A percentile compares a stretch with the other conserved stretches of the same genome.
These are phyloP conservation scores for Claviceps digitariae DNA, from an alignment of 2,329 filamentous ascomycete species.

Conservation along the genomic window DNA sequence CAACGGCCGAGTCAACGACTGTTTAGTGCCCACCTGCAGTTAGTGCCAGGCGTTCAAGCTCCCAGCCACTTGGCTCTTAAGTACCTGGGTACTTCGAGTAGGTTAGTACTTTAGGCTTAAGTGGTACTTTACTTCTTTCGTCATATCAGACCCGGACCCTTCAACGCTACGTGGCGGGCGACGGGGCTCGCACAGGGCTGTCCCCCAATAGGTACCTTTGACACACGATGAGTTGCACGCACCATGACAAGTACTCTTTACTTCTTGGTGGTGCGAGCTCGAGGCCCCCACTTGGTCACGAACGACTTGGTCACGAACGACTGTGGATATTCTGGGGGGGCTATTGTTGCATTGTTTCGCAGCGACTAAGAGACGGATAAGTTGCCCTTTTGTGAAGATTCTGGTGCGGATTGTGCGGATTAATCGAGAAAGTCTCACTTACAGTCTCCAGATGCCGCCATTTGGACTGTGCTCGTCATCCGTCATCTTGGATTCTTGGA, in stretches of 20 bases:
- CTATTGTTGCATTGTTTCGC: not conserved
- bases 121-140: too few relatives aligned
- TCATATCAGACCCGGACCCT: not conserved
- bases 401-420: not conserved
- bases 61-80: not conserved
- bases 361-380: not conserved
- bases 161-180: not conserved
- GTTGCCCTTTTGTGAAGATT: too few relatives aligned
- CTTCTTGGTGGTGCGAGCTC: not conserved
- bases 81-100: not conserved
- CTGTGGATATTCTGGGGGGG: not conserved
- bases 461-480: not conserved
- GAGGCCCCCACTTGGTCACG: not conserved
- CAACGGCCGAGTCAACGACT: not conserved
- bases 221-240: too few relatives aligned
- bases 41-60: conserved; percentile 6
- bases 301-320: not conserved
- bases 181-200: not conserved
- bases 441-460: not conserved
- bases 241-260: not conserved
- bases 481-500: not conserved
- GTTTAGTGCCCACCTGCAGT: not conserved
- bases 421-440: not conserved
- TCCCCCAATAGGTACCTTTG: not conserved
- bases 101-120: too few relatives aligned